phyloP scores from a whole-genome alignment of 306 rosid species.

The Prunus campanulata region DNA sequence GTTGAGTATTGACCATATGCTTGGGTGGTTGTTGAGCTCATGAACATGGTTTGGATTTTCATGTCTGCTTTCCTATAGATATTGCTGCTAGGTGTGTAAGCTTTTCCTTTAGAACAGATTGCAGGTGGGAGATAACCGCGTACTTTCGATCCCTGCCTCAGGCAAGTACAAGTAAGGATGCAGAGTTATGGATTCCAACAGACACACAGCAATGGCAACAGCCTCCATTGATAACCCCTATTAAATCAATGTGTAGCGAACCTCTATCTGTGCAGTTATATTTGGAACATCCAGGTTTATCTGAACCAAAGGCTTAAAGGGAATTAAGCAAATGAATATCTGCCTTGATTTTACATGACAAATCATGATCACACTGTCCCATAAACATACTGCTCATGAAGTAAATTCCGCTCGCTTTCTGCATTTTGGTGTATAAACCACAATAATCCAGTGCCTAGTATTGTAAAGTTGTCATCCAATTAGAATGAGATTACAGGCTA shows the following conservation, averaged over 20 bases:
- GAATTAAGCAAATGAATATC: neutral
- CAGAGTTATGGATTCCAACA: conserved; percentile 69
- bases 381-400: too few relatives aligned
- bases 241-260: conserved; percentile 64
- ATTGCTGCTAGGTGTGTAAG: neutral
- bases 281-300: conserved; percentile 71
- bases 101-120: conserved; percentile 32
- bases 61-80: neutral
- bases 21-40: conserved; percentile 7
- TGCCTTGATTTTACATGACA: too few relatives aligned
- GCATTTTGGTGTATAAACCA: neutral
- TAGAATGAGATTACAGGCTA: neutral
- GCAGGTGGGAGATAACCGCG: conserved; percentile 82
- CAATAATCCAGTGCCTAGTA: neutral
- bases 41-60: conserved; percentile 21
- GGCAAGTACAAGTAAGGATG: conserved; percentile 51
- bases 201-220: conserved; percentile 84
- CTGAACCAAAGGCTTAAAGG: conserved; percentile 48
- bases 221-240: conserved; percentile 69
- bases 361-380: too few relatives aligned
- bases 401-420: neutral
- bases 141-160: conserved; percentile 65
- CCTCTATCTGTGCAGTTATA: conserved; percentile 76
- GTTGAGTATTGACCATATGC: neutral
- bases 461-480: neutral